Percentiles rank a stretch among this genome's conserved stretches.
Conservation (phyloP, 2,329 filamentous ascomycete genomes). For the Hypoxylon sp. region DNA sequence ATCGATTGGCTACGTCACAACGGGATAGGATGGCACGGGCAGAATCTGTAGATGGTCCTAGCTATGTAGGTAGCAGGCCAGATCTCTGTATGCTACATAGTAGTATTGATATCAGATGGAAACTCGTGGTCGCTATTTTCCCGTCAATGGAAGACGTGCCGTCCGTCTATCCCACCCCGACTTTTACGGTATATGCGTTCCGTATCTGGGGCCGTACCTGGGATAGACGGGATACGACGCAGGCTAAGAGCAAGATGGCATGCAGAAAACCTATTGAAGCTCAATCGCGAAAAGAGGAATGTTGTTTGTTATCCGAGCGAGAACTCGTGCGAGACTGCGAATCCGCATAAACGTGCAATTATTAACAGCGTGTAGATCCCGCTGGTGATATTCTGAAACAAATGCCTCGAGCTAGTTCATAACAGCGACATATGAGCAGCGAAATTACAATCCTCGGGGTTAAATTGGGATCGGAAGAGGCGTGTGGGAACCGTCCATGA, state of each 20-base stretch:
- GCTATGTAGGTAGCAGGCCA: no score
- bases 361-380: slow-evolving; percentile 2
- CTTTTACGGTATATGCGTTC: not conserved
- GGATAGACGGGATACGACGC: no score
- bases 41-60: slow-evolving; percentile 14
- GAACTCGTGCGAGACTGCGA: not conserved
- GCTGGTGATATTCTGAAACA: slow-evolving; percentile 32
- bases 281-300: slow-evolving; percentile 19
- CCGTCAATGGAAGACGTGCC: slow-evolving; percentile 15
- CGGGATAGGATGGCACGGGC: slow-evolving; percentile 8
- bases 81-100: slow-evolving; percentile 17
- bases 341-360: not conserved
- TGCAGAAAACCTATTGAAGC: slow-evolving; percentile 23
- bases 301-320: slow-evolving; percentile 22
- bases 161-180: not conserved
- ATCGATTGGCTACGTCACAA: slow-evolving; percentile 28
- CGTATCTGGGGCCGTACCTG: not conserved
- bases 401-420: slow-evolving; percentile 10
- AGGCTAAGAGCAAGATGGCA: not conserved
- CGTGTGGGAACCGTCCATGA: slow-evolving; percentile 13
- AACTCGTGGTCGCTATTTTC: slow-evolving; percentile 24
- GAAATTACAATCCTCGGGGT: slow-evolving; percentile 18
- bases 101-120: slow-evolving; percentile 30
- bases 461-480: slow-evolving; percentile 19
- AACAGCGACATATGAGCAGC: not conserved